Base-by-base conservation (phyloP, 139 green algal species). In the Chlorella sorokiniana region DNA sequence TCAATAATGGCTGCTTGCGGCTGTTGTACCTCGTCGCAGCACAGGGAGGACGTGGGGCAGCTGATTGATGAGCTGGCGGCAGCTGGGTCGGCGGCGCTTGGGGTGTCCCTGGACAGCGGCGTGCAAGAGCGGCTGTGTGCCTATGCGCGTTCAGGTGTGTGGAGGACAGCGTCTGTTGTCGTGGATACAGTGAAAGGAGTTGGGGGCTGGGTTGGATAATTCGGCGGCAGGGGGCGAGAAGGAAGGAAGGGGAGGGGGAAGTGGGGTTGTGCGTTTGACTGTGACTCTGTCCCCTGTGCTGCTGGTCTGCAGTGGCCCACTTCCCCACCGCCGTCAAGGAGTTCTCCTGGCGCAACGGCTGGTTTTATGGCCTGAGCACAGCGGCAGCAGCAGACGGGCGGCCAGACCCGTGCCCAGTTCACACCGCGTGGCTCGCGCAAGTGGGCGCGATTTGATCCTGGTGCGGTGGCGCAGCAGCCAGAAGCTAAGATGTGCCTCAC, bases 241-340 rank as follows among this genome's bases (percentile, higher is more conserved):
- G n/a, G n/a, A n/a, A n/a, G n/a, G n/a, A n/a, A n/a, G n/a, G n/a
- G n/a, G n/a, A n/a, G n/a, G n/a, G n/a, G n/a, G n/a, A n/a, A n/a
- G n/a, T n/a, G n/a, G n/a, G n/a, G n/a, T n/a, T n/a, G 48, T 59
- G 16, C 16, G 48, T 59, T 11, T 11, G 16, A 59, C 16, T 65
- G 56, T 31, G 23, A 65, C 23, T 29, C 56, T 65, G 56, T 22
- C 56, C n/a, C 33, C 65, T 3, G 33, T 31, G 31, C 31, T 69
- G 31, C 62, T 69, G 62, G 10, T 31, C 48, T 33, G 37, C 73
- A n/a, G 97, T 99, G 20, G 91, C 97, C 7, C 92, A 97, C 83
- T 99, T 98, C 81, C 97, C 97, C 5, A 99, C 94, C 16, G 97
- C 97, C 9, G 90, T 99, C 35, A 99, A 99, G 85, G 97, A 99